Evolutionary conservation across 2,329 filamentous ascomycete genomes (phyloP).

Genomic region (Nakataea oryzae): DNA sequence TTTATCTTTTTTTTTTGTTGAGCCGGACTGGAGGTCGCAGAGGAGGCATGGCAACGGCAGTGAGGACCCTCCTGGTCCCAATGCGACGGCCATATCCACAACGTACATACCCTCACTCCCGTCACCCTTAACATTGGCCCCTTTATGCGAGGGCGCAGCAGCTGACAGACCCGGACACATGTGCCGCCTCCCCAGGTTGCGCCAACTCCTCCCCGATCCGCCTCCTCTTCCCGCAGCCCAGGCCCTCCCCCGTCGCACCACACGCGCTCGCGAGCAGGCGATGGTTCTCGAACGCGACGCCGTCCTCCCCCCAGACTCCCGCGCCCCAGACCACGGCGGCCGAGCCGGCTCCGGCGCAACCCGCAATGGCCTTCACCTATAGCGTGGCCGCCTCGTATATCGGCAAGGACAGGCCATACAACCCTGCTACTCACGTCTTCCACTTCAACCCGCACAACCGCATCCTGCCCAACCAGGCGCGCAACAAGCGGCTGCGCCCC

Average conservation of each 20-base stretch:
- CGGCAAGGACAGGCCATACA: constrained; percentile 59
- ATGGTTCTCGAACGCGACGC: not conserved
- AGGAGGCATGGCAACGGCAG: not conserved
- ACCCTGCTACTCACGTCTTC: constrained; percentile 59
- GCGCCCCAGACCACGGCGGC: not conserved
- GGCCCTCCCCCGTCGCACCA: not conserved
- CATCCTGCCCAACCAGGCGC: constrained; percentile 43
- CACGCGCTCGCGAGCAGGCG: not conserved
- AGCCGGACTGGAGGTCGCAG: not conserved
- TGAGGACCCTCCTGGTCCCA: constrained; percentile 1
- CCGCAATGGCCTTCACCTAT: constrained; percentile 44
- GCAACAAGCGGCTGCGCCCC: constrained; percentile 50
- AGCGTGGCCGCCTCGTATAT: constrained; percentile 66
- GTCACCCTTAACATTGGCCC: not conserved
- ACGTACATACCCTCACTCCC: not conserved
- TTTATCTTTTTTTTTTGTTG: not conserved
- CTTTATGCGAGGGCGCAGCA: not conserved
- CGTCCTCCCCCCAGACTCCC: not conserved
- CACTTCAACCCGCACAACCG: constrained; percentile 59
- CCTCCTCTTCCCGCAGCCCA: not conserved
- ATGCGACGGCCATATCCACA: not conserved
- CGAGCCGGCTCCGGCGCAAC: not conserved
- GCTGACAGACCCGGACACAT: not conserved
- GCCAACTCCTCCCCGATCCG: not conserved
- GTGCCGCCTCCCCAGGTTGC: not conserved